Conservation (phyloP, 495 filamentous ascomycete genomes). For the Neurospora sp. region DNA sequence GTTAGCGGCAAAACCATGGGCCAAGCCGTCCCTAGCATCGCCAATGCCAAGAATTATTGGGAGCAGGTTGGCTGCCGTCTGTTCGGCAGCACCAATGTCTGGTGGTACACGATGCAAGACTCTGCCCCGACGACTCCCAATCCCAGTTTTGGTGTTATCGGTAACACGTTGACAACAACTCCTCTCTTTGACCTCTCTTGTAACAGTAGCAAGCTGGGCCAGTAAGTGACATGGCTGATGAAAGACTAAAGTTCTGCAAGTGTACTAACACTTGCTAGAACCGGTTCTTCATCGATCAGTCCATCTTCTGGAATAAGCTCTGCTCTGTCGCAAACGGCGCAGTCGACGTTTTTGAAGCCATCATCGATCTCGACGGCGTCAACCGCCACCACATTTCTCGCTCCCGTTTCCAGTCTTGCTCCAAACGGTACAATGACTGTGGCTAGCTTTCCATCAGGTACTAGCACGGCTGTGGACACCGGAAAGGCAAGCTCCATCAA, state of each 20-base stretch:
- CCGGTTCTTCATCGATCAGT: conserved; percentile 1
- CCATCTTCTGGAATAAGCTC: neutral
- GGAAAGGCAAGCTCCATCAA: conserved; percentile 1
- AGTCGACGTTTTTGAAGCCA: neutral
- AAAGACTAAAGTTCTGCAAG: neutral
- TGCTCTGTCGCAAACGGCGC: neutral
- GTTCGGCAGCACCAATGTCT: conserved; percentile 59
- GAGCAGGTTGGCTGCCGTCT: conserved; percentile 63
- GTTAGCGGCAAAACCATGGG: conserved; percentile 52
- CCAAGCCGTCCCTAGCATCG: conserved; percentile 49
- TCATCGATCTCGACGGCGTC: neutral
- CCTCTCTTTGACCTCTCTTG: conserved; percentile 59
- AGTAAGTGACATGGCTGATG: neutral
- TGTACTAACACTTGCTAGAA: conserved; percentile 8
- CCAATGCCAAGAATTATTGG: conserved; percentile 77
- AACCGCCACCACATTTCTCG: neutral
- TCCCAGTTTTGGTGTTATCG: conserved; percentile 60
- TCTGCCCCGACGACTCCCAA: conserved; percentile 42
- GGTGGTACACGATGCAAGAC: conserved; percentile 71
- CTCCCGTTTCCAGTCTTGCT: neutral
- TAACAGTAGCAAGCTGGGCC: conserved; percentile 5
- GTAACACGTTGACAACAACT: conserved; percentile 34
- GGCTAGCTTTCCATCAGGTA: neutral
- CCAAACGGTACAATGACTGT: neutral
- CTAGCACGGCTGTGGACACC: neutral